phyloP scores from a whole-genome alignment of 2,329 filamentous ascomycete species.

The Aspergillus aculeatus region DNA sequence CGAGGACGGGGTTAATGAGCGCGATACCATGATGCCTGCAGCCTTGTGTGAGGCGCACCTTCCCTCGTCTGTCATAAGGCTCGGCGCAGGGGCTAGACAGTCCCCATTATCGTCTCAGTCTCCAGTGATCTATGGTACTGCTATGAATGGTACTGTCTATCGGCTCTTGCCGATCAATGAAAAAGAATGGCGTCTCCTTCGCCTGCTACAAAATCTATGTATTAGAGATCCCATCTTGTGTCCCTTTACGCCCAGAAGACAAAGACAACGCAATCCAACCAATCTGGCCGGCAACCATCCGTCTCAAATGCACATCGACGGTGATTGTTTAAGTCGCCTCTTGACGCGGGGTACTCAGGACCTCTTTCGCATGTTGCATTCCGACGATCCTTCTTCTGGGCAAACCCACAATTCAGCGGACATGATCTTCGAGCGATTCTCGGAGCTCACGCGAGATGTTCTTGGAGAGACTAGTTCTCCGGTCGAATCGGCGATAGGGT shows the following conservation, averaged over 20 bases:
- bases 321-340: constrained; percentile 62
- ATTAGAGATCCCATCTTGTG: constrained; percentile 50
- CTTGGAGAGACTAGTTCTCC: constrained; percentile 38
- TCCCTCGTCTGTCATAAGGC: constrained; percentile 35
- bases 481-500: constrained; percentile 31
- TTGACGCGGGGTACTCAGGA: constrained; percentile 43
- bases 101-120: constrained; percentile 21
- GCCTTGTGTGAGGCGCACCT: constrained; percentile 34
- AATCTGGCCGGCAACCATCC: constrained; percentile 41
- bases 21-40: constrained; percentile 33
- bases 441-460: constrained; percentile 51
- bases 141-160: constrained; percentile 67
- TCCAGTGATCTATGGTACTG: constrained; percentile 62
- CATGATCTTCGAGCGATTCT: constrained; percentile 43
- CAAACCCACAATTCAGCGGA: constrained; percentile 8
- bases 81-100: constrained; percentile 21
- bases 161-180: constrained; percentile 66
- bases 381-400: constrained; percentile 18
- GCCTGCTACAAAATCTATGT: constrained; percentile 70
- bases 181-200: constrained; percentile 66
- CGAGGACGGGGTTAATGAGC: constrained; percentile 22
- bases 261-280: constrained; percentile 25
- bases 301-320: constrained; percentile 63
- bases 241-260: constrained; percentile 46
- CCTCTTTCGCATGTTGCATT: constrained; percentile 32